These are phyloP conservation scores for Pseudocercospora cruenta DNA, from an alignment of 2,329 filamentous ascomycete genomes.

Conservation along the genomic window DNA sequence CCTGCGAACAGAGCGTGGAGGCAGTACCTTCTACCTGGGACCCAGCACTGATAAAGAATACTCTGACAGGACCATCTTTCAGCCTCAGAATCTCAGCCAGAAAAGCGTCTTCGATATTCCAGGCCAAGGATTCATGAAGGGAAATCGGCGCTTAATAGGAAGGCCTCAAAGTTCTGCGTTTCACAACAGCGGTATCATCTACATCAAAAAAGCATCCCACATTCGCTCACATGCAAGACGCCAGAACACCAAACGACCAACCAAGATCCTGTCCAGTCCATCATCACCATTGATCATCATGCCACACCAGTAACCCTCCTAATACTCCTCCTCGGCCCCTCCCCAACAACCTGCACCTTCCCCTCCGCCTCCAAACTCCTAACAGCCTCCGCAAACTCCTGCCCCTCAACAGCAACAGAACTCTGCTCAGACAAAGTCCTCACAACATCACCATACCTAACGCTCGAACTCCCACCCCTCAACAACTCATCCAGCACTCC, in stretches of 20 bases:
- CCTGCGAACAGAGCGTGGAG: too few relatives aligned
- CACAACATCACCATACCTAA: constrained; percentile 78
- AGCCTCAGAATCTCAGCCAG: too few relatives aligned
- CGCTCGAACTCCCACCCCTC: constrained; percentile 62
- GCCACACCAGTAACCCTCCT: constrained; percentile 68
- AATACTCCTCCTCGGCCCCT: constrained; percentile 80
- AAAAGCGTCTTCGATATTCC: too few relatives aligned
- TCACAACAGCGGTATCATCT: constrained; percentile 13
- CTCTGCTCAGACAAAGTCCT: constrained; percentile 72
- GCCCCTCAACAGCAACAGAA: constrained; percentile 69
- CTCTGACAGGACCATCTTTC: too few relatives aligned
- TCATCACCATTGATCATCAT: constrained; percentile 6
- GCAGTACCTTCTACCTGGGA: too few relatives aligned
- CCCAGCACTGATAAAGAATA: too few relatives aligned
- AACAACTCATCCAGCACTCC: constrained; percentile 79
- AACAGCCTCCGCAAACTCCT: constrained; percentile 83
- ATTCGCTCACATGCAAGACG: not conserved
- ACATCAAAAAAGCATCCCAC: constrained; percentile 2
- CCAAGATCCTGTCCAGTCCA: not conserved
- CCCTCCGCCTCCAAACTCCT: constrained; percentile 83
- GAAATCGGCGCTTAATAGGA: not conserved
- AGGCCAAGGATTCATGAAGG: too few relatives aligned
- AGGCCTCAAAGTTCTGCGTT: not conserved
- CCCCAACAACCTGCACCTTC: constrained; percentile 75
- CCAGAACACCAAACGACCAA: not conserved